Evolutionary conservation across 2,329 filamentous ascomycete genomes (phyloP).

Genomic region (Trichoderma sp.): DNA sequence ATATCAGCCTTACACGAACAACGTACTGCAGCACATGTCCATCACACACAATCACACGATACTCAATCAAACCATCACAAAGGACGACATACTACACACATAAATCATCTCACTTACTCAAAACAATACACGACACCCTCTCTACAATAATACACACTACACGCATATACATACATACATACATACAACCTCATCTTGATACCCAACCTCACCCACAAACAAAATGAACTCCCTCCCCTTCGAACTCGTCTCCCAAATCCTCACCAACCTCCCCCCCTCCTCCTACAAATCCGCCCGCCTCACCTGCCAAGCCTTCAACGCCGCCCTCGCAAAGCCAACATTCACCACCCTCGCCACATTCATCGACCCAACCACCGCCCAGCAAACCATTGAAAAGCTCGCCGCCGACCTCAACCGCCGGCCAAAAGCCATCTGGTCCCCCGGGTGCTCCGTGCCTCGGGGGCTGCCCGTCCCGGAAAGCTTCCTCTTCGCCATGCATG

Average conservation of each 20-base stretch:
- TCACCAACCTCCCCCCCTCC: constrained; percentile 27
- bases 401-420: constrained; percentile 27
- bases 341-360: constrained; percentile 33
- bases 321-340: constrained; percentile 28
- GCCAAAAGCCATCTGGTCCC: constrained; percentile 34
- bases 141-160: neutral
- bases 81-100: neutral
- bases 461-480: constrained; percentile 31
- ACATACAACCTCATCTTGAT: neutral
- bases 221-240: constrained; percentile 34
- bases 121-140: neutral
- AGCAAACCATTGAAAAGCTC: constrained; percentile 25
- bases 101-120: neutral
- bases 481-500: constrained; percentile 34
- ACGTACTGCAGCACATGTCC: neutral
- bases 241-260: constrained; percentile 32
- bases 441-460: constrained; percentile 33
- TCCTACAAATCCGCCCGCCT: constrained; percentile 30
- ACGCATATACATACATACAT: too few relatives aligned
- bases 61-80: neutral
- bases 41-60: neutral
- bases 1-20: neutral
- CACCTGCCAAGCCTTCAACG: constrained; percentile 34
- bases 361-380: constrained; percentile 28
- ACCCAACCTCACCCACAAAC: neutral